These are phyloP conservation scores for Russula sp. DNA, from an alignment of 768 basidiomycete genomes.

Conservation along the genomic window DNA sequence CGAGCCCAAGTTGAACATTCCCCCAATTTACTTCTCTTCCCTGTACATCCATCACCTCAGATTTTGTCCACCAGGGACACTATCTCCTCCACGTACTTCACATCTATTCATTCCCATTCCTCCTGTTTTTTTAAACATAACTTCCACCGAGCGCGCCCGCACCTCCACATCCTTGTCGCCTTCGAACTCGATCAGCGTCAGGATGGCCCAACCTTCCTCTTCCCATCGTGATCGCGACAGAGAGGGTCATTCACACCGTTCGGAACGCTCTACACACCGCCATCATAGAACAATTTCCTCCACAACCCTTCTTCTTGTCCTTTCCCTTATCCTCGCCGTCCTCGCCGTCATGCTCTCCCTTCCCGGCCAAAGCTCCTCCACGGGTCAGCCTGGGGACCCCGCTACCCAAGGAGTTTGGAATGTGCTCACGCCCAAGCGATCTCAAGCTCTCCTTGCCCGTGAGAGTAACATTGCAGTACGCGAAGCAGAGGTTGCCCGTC, in stretches of 20 bases:
- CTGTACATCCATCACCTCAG: slow-evolving; percentile 32
- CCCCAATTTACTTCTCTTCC: slow-evolving; percentile 31
- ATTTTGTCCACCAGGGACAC: slow-evolving; percentile 32
- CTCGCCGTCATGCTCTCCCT: slow-evolving; percentile 90
- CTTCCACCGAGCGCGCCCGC: slow-evolving; percentile 60
- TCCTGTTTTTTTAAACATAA: slow-evolving; percentile 42
- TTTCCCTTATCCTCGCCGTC: slow-evolving; percentile 82
- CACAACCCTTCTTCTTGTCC: slow-evolving; percentile 80
- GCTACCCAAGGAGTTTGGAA: slow-evolving; percentile 58
- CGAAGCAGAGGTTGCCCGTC: slow-evolving; percentile 85
- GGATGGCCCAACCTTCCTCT: slow-evolving; percentile 86
- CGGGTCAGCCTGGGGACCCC: slow-evolving; percentile 34
- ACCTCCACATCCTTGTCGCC: slow-evolving; percentile 78
- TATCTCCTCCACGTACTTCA: slow-evolving; percentile 16
- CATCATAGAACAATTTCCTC: slow-evolving; percentile 86
- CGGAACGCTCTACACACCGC: slow-evolving; percentile 61
- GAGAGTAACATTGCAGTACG: slow-evolving; percentile 78
- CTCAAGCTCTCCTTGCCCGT: slow-evolving; percentile 73
- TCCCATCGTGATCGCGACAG: slow-evolving; percentile 62
- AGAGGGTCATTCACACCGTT: slow-evolving; percentile 51
- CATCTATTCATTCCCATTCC: slow-evolving; percentile 5
- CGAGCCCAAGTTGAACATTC: slow-evolving; percentile 35
- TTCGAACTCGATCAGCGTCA: slow-evolving; percentile 59
- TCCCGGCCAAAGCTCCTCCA: slow-evolving; percentile 52
- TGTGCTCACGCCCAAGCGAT: slow-evolving; percentile 77